A percentile compares a stretch with the other conserved stretches of the same genome.
These are phyloP conservation scores for Agrocybe praecox DNA, from an alignment of 768 basidiomycete species.

Conservation along the genomic window DNA sequence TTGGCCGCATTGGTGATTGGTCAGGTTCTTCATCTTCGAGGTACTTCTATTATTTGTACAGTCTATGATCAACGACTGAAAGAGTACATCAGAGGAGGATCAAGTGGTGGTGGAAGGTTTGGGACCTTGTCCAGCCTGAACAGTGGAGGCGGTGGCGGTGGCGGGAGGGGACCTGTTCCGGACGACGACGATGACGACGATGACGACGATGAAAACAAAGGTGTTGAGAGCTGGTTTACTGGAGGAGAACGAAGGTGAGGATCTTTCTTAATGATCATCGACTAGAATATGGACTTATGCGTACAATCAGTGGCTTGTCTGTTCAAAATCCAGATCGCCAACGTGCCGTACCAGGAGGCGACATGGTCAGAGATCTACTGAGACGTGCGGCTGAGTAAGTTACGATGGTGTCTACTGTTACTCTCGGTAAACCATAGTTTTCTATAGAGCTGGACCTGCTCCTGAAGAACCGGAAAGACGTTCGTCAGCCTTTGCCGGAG, in stretches of 20 bases:
- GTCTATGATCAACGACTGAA: background rate
- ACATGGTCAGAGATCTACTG: constrained; percentile 71
- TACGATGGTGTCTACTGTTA: background rate
- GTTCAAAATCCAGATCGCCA: constrained; percentile 80
- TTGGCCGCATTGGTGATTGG: constrained; percentile 61
- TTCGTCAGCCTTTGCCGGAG: constrained; percentile 57
- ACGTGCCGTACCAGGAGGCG: constrained; percentile 50
- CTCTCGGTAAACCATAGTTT: background rate
- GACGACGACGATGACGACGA: constrained; percentile 56
- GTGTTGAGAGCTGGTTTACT: constrained; percentile 79
- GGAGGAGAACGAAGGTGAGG: constrained; percentile 91
- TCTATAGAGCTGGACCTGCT: constrained; percentile 23
- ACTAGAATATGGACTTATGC: background rate
- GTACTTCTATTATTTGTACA: constrained; percentile 18
- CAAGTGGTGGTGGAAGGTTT: constrained; percentile 24
- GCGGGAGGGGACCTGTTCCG: constrained; percentile 11
- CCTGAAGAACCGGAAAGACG: constrained; percentile 16
- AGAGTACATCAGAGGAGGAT: constrained; percentile 10
- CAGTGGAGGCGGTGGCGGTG: constrained; percentile 17
- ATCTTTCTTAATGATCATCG: background rate
- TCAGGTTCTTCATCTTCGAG: constrained; percentile 24
- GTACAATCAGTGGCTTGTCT: constrained; percentile 70
- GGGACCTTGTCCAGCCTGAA: constrained; percentile 30
- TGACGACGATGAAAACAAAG: constrained; percentile 48
- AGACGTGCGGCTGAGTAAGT: constrained; percentile 81